These are phyloP conservation scores for Alternaria infectoria DNA, from an alignment of 2,329 filamentous ascomycete species.

Conservation along the genomic window DNA sequence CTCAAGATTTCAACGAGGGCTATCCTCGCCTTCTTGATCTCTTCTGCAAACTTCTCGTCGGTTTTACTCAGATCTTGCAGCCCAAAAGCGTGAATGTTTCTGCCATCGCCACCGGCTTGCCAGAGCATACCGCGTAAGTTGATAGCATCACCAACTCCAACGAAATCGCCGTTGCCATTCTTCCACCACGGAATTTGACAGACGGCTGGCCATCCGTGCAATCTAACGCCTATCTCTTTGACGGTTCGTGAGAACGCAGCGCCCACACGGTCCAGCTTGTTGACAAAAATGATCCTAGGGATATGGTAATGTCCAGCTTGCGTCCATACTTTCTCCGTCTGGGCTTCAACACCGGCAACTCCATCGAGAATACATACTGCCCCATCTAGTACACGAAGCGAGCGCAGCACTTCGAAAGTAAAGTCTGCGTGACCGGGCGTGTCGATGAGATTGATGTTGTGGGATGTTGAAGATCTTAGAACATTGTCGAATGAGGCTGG, in stretches of 20 bases:
- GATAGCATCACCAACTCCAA: conserved; percentile 84
- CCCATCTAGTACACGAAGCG: conserved; percentile 84
- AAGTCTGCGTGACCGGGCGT: conserved; percentile 98
- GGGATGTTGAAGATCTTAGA: conserved; percentile 60
- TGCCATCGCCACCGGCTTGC: conserved; percentile 70
- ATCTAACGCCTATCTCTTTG: conserved; percentile 78
- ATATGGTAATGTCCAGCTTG: conserved; percentile 87
- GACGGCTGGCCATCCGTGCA: conserved; percentile 85
- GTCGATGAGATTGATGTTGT: conserved; percentile 71
- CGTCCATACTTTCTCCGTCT: conserved; percentile 95
- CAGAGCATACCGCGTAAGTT: conserved; percentile 77
- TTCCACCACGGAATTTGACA: conserved; percentile 97
- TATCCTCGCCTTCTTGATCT: conserved; percentile 76
- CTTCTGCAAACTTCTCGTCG: conserved; percentile 62
- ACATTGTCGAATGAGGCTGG: conserved; percentile 36
- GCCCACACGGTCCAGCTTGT: conserved; percentile 84
- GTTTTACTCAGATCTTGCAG: conserved; percentile 60
- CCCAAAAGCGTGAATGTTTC: conserved; percentile 62
- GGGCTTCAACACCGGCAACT: conserved; percentile 92
- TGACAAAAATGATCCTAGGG: conserved; percentile 80
- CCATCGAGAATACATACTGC: conserved; percentile 93
- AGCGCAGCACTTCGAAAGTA: conserved; percentile 93
- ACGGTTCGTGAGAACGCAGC: conserved; percentile 84
- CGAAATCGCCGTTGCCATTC: conserved; percentile 72
- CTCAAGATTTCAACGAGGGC: conserved; percentile 83